Base-by-base conservation (phyloP, 2,329 filamentous ascomycete genomes). In the Graphilbum ipis-grandicollis region DNA sequence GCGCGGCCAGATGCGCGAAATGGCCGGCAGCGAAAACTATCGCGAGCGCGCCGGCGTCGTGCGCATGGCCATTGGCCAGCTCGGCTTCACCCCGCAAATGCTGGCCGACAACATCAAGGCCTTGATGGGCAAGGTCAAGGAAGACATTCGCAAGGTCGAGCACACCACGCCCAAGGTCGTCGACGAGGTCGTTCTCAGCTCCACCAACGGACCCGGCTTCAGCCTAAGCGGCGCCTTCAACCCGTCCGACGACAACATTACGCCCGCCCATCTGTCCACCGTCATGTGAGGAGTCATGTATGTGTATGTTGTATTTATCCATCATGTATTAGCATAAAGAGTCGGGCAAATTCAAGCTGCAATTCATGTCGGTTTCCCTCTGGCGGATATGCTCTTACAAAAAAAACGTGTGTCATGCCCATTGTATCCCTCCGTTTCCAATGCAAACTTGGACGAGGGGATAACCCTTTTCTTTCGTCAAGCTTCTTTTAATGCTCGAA, bases 71-170 rank as follows among this genome's bases (percentile, higher is more conserved):
- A 71, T 98, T 43, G 90, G 88, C 5, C 85, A 94, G 59, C 58
- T 98, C 52, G 79, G 73, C 1, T 93, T 93, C 59, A 82, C 83
- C 7, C 85, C 90, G 3, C 76, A 90, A 49, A 75, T 90, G 67
- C 59, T 98, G 59, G 72, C 78, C 52, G 73, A 73, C 45, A 98
- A 98, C 54, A 68, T 98, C 54, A 79, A 77, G 58, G 63, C 73
- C 19, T 73, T 93, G 43, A 65, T 96, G 50, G 68, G 68, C 18
- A 66, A 75, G 49, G 54, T 96, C 47, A 93, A 83, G 71, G 73
- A 72, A 48, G 83, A 93, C 52, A 77, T 86, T 34, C 62, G 64
- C 14, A 32, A 33, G 5, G 19, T 43, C 8, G 72, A 70, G 44
- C 72, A 81, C 46, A 62, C 65, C 39, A 66, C 75, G 36, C 63